Conservation (phyloP, 176 grass and related monocot species). For the Carex pumila region DNA sequence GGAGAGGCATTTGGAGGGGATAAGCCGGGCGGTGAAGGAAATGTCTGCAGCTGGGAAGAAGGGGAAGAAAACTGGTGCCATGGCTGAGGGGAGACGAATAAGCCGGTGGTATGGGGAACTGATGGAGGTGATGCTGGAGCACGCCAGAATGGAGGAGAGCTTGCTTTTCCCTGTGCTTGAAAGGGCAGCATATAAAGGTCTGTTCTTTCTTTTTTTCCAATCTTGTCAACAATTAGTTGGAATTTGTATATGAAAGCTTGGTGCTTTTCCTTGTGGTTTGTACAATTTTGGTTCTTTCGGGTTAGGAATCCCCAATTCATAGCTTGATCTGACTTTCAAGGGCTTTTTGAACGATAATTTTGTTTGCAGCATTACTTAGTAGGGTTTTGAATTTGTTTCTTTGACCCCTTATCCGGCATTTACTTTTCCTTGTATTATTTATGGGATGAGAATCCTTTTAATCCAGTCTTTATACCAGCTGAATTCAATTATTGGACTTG, state of each 20-base stretch:
- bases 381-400: background rate
- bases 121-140: constrained; percentile 93
- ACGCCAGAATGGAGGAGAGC: constrained; percentile 95
- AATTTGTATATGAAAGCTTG: background rate
- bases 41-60: constrained; percentile 54
- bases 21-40: constrained; percentile 49
- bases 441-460: background rate
- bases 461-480: background rate
- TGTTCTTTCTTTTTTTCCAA: background rate
- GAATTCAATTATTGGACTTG: background rate
- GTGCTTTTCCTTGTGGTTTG: background rate
- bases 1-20: constrained; percentile 71
- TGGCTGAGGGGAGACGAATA: constrained; percentile 59
- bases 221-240: background rate
- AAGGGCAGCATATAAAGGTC: constrained; percentile 59
- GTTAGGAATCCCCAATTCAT: background rate
- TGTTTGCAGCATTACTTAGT: background rate
- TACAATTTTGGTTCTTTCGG: background rate
- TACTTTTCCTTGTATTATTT: background rate
- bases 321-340: background rate
- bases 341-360: background rate
- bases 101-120: constrained; percentile 63
- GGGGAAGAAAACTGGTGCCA: constrained; percentile 32
- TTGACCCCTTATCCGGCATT: background rate
- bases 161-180: constrained; percentile 78